Base-by-base conservation (phyloP, 176 grass and related monocot species). In the Ensete ventricosum region DNA sequence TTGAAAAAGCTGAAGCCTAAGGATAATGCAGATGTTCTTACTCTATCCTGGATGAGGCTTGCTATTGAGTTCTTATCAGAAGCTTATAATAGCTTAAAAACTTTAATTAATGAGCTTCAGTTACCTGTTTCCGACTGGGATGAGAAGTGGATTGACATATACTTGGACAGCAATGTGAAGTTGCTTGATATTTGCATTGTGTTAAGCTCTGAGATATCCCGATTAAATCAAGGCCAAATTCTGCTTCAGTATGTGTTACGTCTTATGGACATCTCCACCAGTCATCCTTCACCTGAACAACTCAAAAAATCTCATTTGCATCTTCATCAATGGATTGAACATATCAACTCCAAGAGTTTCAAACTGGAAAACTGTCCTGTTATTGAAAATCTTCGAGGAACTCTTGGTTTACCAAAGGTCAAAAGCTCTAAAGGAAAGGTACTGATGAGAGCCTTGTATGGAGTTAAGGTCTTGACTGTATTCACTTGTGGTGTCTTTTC, bases 121-220 rank as follows among this genome's bases (percentile, higher is more conserved):
- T 76, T 98, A 54, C 95, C 90, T 26, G 78, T 91, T 57, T 91
- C 86, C 0, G 88, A 98, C 3, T 98, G 95, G 90, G 90, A 98
- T 23, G 86, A 91, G 69, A 98, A 86, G 62, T 98, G 90, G 95
- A 86, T 94, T 24, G 95, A 98, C 79, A 78, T 85, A 59, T 98
- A 98, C 77, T 81, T 98, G 24, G 85, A 98, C 79, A 85, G 80
- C 72, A 94, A 82, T 3, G 84, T 94, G 62, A 98, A 91, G 79
- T 73, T 94, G 71, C 80, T 98, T 62, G 95, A 93, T 62, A 91
- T 67, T 43, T 43, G 34, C 71, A 87, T 98, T 0, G 88, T 76
- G 0, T 69, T 93, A 27, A 91, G 88, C 83, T 89, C 95, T 0
- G 95, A 98, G 80, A 82, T 98, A 0, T 50, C 86, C 65, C 77